Evolutionary conservation across 2,329 filamentous ascomycete species (phyloP).

Genomic region (Penicillium olsonii): DNA sequence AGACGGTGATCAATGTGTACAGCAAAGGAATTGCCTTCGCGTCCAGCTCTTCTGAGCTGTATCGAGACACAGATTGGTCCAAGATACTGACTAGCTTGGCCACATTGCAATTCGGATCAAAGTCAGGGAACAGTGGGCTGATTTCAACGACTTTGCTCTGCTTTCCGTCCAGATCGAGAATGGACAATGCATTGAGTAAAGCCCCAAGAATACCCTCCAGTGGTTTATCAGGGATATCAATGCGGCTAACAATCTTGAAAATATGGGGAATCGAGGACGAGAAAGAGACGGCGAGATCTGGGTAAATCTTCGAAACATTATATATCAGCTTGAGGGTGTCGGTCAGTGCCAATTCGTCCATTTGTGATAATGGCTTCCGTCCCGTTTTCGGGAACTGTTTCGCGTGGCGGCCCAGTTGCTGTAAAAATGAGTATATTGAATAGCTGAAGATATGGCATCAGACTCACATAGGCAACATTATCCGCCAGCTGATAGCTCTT

Average conservation of each 20-base stretch:
- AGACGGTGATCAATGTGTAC: conserved; percentile 71
- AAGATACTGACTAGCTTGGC: conserved; percentile 71
- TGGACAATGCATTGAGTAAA: conserved; percentile 78
- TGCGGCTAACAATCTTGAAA: conserved; percentile 66
- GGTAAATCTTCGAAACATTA: conserved; percentile 78
- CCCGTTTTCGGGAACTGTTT: conserved; percentile 52
- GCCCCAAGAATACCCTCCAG: conserved; percentile 71
- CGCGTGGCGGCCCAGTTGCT: conserved; percentile 71
- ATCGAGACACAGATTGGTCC: conserved; percentile 63
- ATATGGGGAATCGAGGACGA: conserved; percentile 69
- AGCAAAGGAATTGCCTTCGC: conserved; percentile 69
- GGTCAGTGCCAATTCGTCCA: conserved; percentile 76
- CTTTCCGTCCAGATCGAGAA: conserved; percentile 67
- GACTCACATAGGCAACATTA: conserved; percentile 59
- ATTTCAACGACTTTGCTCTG: conserved; percentile 47
- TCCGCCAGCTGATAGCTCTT: conserved; percentile 67
- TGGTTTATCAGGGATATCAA: conserved; percentile 63
- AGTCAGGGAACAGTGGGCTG: conserved; percentile 66
- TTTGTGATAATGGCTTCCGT: conserved; percentile 35
- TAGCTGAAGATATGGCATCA: no score
- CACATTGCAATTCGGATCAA: conserved; percentile 60
- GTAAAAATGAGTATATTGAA: conserved; percentile 20
- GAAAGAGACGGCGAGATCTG: conserved; percentile 63
- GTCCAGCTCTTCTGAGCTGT: conserved; percentile 72
- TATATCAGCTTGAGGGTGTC: conserved; percentile 88